Base-by-base conservation (phyloP, 1,139 yeast genomes). In the Kodamaea arcana region DNA sequence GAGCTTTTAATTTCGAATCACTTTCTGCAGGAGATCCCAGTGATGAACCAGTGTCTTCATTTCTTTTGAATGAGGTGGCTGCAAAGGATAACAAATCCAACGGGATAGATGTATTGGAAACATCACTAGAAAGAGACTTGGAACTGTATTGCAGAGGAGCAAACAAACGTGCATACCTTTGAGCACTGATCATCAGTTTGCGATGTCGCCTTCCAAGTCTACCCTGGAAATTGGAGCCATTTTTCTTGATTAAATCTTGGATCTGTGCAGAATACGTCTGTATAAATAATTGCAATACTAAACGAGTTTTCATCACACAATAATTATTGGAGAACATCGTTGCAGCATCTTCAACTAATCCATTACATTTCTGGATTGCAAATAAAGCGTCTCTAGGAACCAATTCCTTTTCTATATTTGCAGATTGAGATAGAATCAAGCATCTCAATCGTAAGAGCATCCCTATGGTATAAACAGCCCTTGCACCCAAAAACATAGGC, bases 391-490 rank as follows among this genome's bases (percentile, higher is more conserved):
- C 62, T 15, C 65, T 62, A 0, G 84, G 79, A 6, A 78, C 72
- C 31, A 72, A 60, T 31, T 71, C 72, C 33, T 54, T 60, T 31
- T 66, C 72, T 51, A 65, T 67, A 38, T 74, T 68, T 22, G 72
- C 65, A 1, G 84, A 81, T 11, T 78, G 62, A 4, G 80, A 70
- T 25, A 80, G 52, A 13, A 75, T 69, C 35, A 79, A 58, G 45
- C 72, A 79, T 24, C 87, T 60, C 32, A 81, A 60, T 41, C 85
- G 67, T 34, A 82, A 59, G 12, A 83, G 58, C 66, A 80, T 75
- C 9, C 87, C 85, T 0, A 80, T 78, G 2, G 85, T 78, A 51
- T 80, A 83, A 31, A 83, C 72, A 35, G 84, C 60, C 46, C 94
- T 63, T 2, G 87, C 71, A 36, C 75, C 74, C 44, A 76, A 76